phyloP scores from a whole-genome alignment of 1,139 yeast species.

The Candida sanyaensis region DNA sequence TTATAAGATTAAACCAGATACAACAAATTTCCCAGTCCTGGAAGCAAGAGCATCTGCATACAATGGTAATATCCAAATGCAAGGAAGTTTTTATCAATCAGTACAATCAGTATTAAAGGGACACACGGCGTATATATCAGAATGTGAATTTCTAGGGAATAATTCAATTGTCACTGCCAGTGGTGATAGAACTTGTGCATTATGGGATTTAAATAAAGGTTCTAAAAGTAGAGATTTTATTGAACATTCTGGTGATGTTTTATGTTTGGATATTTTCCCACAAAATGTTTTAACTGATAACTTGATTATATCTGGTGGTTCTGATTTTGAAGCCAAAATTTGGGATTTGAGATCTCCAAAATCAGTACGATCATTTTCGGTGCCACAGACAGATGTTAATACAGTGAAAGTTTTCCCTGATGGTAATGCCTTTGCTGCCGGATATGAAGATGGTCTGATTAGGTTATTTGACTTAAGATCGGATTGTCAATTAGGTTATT shows the following conservation, averaged over 20 bases:
- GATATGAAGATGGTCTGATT: conserved; percentile 80
- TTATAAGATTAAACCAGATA: conserved; percentile 46
- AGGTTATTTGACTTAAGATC: conserved; percentile 75
- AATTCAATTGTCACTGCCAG: conserved; percentile 66
- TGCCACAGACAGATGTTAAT: conserved; percentile 69
- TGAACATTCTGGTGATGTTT: conserved; percentile 83
- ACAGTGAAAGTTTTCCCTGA: conserved; percentile 69
- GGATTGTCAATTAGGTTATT: conserved; percentile 67
- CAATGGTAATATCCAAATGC: conserved; percentile 16
- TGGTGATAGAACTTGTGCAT: conserved; percentile 79
- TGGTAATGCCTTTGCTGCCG: conserved; percentile 65
- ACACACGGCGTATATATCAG: conserved; percentile 82
- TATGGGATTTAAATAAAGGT: conserved; percentile 79
- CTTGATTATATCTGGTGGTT: conserved; percentile 68
- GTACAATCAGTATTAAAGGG: conserved; percentile 64
- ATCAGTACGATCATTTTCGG: conserved; percentile 61
- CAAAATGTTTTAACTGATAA: conserved; percentile 20
- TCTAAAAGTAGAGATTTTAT: conserved; percentile 55
- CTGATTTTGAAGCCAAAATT: conserved; percentile 69
- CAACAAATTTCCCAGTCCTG: conserved; percentile 12
- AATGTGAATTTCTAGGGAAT: conserved; percentile 60
- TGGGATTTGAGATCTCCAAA: conserved; percentile 67
- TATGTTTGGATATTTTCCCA: conserved; percentile 48
- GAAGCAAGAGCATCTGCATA: conserved; percentile 3
- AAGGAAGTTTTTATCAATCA: conserved; percentile 38